Evolutionary conservation across 192 early-diverging fungal genomes (phyloP), one percentile per base, ranked within the genome.

Genomic region (Coemansia umbellata): DNA sequence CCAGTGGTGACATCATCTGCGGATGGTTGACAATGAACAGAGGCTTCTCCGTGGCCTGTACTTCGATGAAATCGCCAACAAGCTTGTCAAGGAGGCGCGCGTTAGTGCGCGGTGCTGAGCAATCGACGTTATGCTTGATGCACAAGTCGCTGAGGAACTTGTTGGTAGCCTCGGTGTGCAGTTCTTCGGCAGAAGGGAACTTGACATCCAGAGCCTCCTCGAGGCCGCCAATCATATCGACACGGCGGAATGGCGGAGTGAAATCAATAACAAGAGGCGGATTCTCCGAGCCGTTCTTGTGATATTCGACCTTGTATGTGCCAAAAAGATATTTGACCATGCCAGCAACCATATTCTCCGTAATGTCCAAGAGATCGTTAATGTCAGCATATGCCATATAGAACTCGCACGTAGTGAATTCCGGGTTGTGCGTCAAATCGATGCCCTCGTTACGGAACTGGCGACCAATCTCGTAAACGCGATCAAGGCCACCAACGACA

Each of bases 381-480:
- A 97, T 87, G 70, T 99, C 95, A 28, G 95, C 97, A 69, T 95
- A 99, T 14, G 97, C 97, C 95, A 95, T 95, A 80, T 99, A 97
- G 79, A 99, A 97, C 81, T 99, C 97, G 75, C 89, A 92, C 19
- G 94, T 97, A 36, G 97, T 97, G 81, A 99, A 97, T 78, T 99
- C 97, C 51, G 97, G 97, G 82, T 99, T 99, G 85, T 99, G 97
- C 31, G 95, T 97, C 65, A 95, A 71, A 69, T 99, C 97, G 58
- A 99, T 99, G 35, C 84, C 83, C 70, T 99, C 97, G 79, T 99
- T 99, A 64, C 97, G 88, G 90, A 99, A 99, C 78, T 97, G 95
- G 50, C 93, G 89, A 45, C 97, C 97, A 61, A 99, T 93, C 80
- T 99, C 97, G 58, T 97, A 99, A 6, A 99, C 95, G 61, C 95